These are phyloP conservation scores for Fagopyrum esculentum DNA, from an alignment of 148 eudicot species.

Conservation along the genomic window DNA sequence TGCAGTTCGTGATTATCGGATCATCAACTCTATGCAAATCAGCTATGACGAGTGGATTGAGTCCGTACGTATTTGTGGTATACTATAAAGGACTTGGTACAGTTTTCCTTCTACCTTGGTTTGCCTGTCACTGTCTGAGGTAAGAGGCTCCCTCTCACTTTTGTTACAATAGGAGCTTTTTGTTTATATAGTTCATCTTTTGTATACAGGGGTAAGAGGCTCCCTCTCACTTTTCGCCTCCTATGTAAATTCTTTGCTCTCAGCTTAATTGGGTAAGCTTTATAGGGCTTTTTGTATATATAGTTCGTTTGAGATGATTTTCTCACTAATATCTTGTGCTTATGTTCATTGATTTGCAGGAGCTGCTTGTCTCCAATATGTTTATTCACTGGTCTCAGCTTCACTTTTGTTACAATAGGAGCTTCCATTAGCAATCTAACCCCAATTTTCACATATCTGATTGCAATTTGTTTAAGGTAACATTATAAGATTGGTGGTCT, in stretches of 20 bases:
- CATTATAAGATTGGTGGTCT: background rate
- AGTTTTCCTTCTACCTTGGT: background rate
- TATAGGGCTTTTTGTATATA: background rate
- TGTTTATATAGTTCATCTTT: background rate
- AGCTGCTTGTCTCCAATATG: background rate
- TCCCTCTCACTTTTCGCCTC: background rate
- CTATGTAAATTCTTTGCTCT: background rate
- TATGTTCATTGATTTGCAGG: background rate
- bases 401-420: background rate
- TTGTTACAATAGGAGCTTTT: too few species aligned
- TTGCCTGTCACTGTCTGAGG: background rate
- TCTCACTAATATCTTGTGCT: too few species aligned
- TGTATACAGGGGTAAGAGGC: background rate
- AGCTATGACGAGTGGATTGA: background rate
- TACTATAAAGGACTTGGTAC: background rate
- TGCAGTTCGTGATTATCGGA: background rate
- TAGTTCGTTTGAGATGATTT: background rate
- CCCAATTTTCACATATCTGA: background rate
- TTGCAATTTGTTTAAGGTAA: background rate
- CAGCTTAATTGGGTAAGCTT: slow-evolving; percentile 1
- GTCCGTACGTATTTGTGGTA: background rate
- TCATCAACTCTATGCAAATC: background rate
- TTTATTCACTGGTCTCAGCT: background rate
- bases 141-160: slow-evolving; percentile 14
- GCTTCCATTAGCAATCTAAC: background rate